Base-by-base conservation (phyloP, 2,329 filamentous ascomycete species). In the Albifimbria verrucaria region DNA sequence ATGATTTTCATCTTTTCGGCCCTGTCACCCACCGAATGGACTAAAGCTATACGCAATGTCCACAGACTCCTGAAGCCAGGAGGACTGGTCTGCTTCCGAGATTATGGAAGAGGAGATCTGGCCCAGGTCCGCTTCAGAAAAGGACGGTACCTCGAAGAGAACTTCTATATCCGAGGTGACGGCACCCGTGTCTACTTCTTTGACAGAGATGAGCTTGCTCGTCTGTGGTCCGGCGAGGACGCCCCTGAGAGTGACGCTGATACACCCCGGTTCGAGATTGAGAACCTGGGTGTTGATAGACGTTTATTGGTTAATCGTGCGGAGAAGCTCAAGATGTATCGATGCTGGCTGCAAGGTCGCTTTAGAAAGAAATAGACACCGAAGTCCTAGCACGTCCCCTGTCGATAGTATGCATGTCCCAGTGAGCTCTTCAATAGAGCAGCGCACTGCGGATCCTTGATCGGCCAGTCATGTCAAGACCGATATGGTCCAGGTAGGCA, bases 1-100 rank as follows among this genome's bases (percentile, higher is more conserved):
- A 85, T 99, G 81, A 91, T 99, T 55, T 99, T 99, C 75, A 93
- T 97, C 66, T 97, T 99, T 77, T 96, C 91, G 18, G 94, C 94
- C 2, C 77, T 99, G 46, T 86, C 88, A 28, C 94, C 94, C 0
- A 69, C 72, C 47, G 92, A 99, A 71, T 99, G 94, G 94, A 76
- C 79, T 48, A 82, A 85, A 66, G 91, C 92, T 12, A 85, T 97
- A 39, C 75, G 79, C 53, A 99, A 97, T 67, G 83, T 97, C 17
- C 82, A 88, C 70, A 82, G 82, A 50, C 78, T 96, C 32, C 80
- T 99, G 58, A 97, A 96, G 74, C 91, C 92, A 1, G 93, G 92
- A 56, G 94, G 94, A n/a, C 81, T 90, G 64, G 89, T 99, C 50
- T 83, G 96, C 66, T 97, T 99, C 79, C 86, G 94, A 63, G 94